These are phyloP conservation scores for Eucalyptus tenuipes DNA, from an alignment of 345 rosid species.

Conservation along the genomic window DNA sequence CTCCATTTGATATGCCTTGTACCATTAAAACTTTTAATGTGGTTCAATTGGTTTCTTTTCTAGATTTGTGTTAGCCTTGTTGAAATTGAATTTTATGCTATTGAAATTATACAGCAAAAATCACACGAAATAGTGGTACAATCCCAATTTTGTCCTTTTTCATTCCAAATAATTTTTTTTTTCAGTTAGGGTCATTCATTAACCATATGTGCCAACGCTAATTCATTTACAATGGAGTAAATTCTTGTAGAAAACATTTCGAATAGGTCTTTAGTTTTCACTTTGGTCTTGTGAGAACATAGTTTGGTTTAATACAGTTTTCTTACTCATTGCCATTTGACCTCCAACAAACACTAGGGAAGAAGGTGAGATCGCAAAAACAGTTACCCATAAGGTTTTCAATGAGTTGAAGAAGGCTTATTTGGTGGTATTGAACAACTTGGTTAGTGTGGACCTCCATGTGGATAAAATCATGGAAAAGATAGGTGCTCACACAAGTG, in stretches of 20 bases:
- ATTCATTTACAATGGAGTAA: not conserved
- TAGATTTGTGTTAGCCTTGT: too few relatives aligned
- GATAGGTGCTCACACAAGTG: not conserved
- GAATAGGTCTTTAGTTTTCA: not conserved
- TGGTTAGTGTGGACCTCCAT: not conserved
- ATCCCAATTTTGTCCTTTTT: not conserved
- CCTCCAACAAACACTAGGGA: not conserved
- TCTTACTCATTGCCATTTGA: not conserved
- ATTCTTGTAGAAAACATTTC: not conserved
- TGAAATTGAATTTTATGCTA: not conserved
- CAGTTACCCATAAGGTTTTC: fast-evolving
- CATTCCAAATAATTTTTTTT: too few relatives aligned
- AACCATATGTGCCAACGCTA: fast-evolving
- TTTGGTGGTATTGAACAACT: not conserved
- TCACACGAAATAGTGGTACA: fast-evolving
- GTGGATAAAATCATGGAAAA: not conserved
- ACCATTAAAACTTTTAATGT: fast-evolving
- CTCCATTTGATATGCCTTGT: too few relatives aligned
- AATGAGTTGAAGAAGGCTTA: not conserved
- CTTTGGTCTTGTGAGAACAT: not conserved
- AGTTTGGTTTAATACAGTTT: fast-evolving
- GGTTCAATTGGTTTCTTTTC: too few relatives aligned
- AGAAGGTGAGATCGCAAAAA: not conserved
- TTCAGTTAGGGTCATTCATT: fast-evolving
- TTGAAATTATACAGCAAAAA: fast-evolving